Evolutionary conservation across 2,329 filamentous ascomycete species (phyloP).

Genomic region (Onygenales sp.): DNA sequence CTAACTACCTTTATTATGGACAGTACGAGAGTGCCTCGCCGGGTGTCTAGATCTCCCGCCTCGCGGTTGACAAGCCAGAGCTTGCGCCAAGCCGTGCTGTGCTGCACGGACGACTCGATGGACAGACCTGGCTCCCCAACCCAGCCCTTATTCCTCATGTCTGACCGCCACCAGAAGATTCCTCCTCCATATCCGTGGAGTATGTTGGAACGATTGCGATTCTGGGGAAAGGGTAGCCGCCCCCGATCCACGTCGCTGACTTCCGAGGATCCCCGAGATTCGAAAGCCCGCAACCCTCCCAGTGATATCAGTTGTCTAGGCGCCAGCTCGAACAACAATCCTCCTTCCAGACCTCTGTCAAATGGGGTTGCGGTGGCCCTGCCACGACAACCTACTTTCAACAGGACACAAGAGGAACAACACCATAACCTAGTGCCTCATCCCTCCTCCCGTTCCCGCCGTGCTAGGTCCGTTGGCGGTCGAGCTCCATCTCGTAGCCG

Average conservation of each 20-base stretch:
- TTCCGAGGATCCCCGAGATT: background rate
- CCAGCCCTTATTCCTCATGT: conserved; percentile 23
- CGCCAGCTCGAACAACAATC: conserved; percentile 8
- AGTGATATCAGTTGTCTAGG: conserved; percentile 3
- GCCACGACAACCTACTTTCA: conserved; percentile 20
- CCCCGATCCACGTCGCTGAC: conserved; percentile 19
- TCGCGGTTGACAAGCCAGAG: conserved; percentile 19
- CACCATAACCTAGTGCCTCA: conserved; percentile 21
- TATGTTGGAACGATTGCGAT: conserved; percentile 37
- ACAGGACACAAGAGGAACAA: conserved; percentile 30
- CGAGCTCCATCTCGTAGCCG: too few species aligned
- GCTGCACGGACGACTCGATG: conserved; percentile 34
- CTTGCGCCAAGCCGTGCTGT: conserved; percentile 16
- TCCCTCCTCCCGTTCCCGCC: conserved; percentile 10
- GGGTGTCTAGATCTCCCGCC: conserved; percentile 25
- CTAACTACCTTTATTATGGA: conserved; percentile 23
- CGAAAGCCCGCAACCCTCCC: conserved; percentile 5
- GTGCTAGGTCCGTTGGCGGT: too few species aligned
- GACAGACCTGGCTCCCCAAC: conserved; percentile 28
- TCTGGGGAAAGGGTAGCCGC: conserved; percentile 32
- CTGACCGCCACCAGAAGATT: conserved; percentile 22
- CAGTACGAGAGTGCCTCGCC: conserved; percentile 21
- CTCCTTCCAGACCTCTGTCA: conserved; percentile 11
- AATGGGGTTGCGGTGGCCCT: background rate
- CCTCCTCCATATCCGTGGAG: conserved; percentile 28